Evolutionary conservation across 176 grass and related monocot species (phyloP), one percentile per base, ranked within the genome.

Genomic region (Canna indica): DNA sequence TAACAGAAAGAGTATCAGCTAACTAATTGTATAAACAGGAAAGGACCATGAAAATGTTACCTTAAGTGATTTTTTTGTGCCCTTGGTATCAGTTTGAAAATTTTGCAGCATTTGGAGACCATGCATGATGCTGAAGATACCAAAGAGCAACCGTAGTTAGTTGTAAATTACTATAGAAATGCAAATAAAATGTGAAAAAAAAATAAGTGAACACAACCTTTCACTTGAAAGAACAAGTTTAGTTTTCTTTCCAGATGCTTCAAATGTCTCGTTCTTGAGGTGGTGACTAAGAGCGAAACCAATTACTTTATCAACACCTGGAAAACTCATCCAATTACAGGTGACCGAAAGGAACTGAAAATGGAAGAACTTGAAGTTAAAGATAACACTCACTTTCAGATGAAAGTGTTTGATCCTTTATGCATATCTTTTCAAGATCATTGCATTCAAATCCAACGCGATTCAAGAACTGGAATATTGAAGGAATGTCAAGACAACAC

Each of bases 251-350:
- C 29, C 73, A 53, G 71, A 74, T 62, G 75, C 78, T 64, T 80
- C 64, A 35, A 78, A 60, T 24, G 42, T 74, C 29, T 35, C 38
- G 59, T 85, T 82, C 77, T 81, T 90, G 64, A 91, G 82, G 61
- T 93, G 84, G 83, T 93, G 80, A 62, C 94, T 80, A 63, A 93
- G 83, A 75, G 88, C 84, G 73, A 92, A 97, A 84, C 94, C 94
- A 65, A 92, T 75, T 68, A 97, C 85, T 90, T 92, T 97, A 78
- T 97, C 94, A 31, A 97, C 89, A 79, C 86, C 94, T 97, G 76
- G 76, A 85, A 80, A 84, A 17, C 6, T 57, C 18, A 44, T 9
- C 17, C 42, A 34, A 42, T 69, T 15, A 33, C 18, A 60, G 48
- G 33, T 47, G 70, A 57, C 74, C 42, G 20, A 22, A 59, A 72